Base-by-base conservation (phyloP, 371 early-diverging fungal genomes). In the Rozella allomycis region DNA sequence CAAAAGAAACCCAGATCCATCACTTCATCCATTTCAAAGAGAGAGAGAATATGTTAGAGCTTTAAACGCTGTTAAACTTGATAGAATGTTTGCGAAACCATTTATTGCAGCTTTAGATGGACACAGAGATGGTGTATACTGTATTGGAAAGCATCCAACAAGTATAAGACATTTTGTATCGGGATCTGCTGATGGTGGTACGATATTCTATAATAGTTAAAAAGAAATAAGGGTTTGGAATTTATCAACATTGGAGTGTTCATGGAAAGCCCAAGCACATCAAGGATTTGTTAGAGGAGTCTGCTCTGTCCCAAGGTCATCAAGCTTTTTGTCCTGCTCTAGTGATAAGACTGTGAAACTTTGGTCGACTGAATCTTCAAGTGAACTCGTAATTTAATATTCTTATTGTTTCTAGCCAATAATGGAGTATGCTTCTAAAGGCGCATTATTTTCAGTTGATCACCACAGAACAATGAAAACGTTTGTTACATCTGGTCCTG, bases 1-100 rank as follows among this genome's bases (percentile, higher is more conserved):
- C n/a, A 82, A 78, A 34, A 70, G 87, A 33, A 86, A 87, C 50
- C 57, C 78, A n/a, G 80, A 88, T 54, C 85, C 90, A 1, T 48
- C 48, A 13, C 60, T 83, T 25, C 94, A 97, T 52, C 94, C 94
- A 1, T 90, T 94, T 33, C 82, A 88, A 52, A 67, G 74, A 44
- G 88, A 88, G 18, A 67, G 93, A 50, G 99, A 99, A 56, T 93
- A 93, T 60, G 78, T 80, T 14, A 61, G 97, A 17, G 97, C 99
- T 13, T 58, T 99, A 13, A 93, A 91, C 44, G 72, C 90, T 4
- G 72, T 72, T 23, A 99, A 99, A 50, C 50, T 97, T 20, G 97
- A 97, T 36, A 64, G 93, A 19, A 53, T 99, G 67, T 83, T 97
- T 50, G 83, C 97, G 35, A 97, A 97, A 50, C 99, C 99, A 8